Base-by-base conservation (phyloP, 164 flowering plant genomes). In the Aristolochia fimbriata region DNA sequence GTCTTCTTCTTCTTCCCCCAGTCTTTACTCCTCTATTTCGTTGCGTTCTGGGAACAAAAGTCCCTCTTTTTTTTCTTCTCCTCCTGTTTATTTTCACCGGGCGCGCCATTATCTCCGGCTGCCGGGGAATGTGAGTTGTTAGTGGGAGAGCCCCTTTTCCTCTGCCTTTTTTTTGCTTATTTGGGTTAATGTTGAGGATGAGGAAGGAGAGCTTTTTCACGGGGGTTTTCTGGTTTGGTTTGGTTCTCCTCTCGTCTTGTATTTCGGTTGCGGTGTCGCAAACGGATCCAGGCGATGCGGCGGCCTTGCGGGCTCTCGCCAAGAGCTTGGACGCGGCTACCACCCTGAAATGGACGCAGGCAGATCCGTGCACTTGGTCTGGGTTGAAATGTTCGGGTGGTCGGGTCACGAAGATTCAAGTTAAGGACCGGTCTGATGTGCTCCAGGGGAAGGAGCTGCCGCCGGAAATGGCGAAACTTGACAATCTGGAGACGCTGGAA, bases 311-410 rank as follows among this genome's bases (percentile, higher is more conserved):
- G 23, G 51, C 30, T 12, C 52, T 65, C 27, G 24, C 52, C 46
- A 59, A 41, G 58, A 19, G 20, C 53, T 20, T 65, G 20, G 27
- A 53, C 51, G 63, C 53, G 25, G 68, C 22, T 11, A 27, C 12
- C 0, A 22, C 59, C 12, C 63, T 65, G 21, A 45, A 54, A 14
- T 65, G 68, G 68, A 59, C 62, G 5, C 25, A 51, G 43, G 22
- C 85, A 15, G 84, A 87, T 62, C 87, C 88, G 1, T 90, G 97
- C 71, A 70, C 71, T 3, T 93, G 97, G 99, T 25, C 15, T 14
- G 70, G 72, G n/a, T 83, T 93, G 0, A 65, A 1, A 48, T 93
- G 99, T 73, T 58, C 78, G 2, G 62, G 57, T 0, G 64, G 67
- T 3, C 75, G 89, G 58, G 78, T 93, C 62, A 79, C 81, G 49